A percentile compares a stretch with the other conserved stretches of the same genome.
These are phyloP conservation scores for Zygoascus sp. DNA, from an alignment of 1,139 yeast genomes.

Conservation along the genomic window DNA sequence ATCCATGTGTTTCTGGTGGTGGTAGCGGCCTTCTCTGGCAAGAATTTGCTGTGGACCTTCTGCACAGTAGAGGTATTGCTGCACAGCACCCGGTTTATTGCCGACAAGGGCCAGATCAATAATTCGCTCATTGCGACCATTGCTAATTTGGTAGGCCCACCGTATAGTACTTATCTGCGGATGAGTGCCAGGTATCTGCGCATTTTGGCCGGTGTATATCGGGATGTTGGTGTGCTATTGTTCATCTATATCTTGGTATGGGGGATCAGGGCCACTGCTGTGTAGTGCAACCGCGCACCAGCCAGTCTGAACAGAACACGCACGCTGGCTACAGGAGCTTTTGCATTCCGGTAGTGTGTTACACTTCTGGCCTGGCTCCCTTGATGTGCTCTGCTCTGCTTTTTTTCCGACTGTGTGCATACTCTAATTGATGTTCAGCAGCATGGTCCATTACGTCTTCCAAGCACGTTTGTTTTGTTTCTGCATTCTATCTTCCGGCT, in stretches of 20 bases:
- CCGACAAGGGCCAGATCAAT: conserved; percentile 29
- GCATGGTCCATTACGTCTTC: no score
- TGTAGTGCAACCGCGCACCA: no score
- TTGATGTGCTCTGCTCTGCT: no score
- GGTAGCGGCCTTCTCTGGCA: conserved; percentile 16
- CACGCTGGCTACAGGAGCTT: no score
- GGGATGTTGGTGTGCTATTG: conserved; percentile 31
- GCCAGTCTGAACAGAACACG: no score
- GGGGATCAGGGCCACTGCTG: conserved; percentile 10
- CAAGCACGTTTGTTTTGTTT: no score
- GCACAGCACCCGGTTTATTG: conserved; percentile 31
- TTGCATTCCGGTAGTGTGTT: no score
- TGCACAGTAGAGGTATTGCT: conserved; percentile 31
- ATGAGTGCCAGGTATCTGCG: conserved; percentile 28
- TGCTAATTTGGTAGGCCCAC: conserved; percentile 31
- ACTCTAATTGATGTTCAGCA: no score
- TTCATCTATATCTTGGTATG: conserved; percentile 30
- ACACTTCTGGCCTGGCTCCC: no score
- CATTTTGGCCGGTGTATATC: conserved; percentile 25
- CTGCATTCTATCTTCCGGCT: no score
- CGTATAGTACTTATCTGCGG: conserved; percentile 27
- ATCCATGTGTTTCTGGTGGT: conserved; percentile 26
- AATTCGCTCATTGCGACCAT: conserved; percentile 26
- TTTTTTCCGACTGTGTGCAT: no score
- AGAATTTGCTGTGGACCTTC: conserved; percentile 29